Evolutionary conservation across 192 early-diverging fungal species (phyloP).

Genomic region (Umbelopsis ramanniana): DNA sequence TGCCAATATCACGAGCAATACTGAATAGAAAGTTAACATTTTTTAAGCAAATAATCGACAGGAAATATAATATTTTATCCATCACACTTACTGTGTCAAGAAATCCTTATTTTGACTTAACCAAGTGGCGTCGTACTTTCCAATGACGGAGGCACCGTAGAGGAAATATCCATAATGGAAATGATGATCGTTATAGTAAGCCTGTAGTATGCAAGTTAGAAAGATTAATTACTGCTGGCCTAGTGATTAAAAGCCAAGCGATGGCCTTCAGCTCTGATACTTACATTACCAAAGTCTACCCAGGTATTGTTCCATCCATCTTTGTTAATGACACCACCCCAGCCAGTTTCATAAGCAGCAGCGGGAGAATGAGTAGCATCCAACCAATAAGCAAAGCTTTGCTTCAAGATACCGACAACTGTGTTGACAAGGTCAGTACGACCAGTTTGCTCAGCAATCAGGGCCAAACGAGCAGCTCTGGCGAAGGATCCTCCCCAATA

Average conservation of each 20-base stretch:
- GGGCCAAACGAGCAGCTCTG: slow-evolving; percentile 47
- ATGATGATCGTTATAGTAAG: slow-evolving; percentile 62
- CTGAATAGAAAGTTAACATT: background rate
- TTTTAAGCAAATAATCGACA: background rate
- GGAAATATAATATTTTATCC: background rate
- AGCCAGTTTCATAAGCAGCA: slow-evolving; percentile 44
- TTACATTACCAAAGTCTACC: slow-evolving; percentile 57
- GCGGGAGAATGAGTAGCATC: slow-evolving; percentile 13
- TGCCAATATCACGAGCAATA: slow-evolving; percentile 62
- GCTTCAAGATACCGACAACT: slow-evolving; percentile 22
- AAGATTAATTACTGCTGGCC: background rate
- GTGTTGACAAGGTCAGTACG: slow-evolving; percentile 26
- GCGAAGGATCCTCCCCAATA: slow-evolving; percentile 59
- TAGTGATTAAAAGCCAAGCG: background rate
- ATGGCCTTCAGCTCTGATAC: background rate
- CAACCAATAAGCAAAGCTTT: slow-evolving; percentile 24
- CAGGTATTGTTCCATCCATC: slow-evolving; percentile 37
- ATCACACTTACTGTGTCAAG: slow-evolving; percentile 7
- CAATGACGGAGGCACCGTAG: slow-evolving; percentile 56
- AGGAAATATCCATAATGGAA: slow-evolving; percentile 65
- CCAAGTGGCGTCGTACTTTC: slow-evolving; percentile 50
- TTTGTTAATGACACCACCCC: slow-evolving; percentile 52
- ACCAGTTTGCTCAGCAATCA: slow-evolving; percentile 52
- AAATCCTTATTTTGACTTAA: slow-evolving; percentile 17
- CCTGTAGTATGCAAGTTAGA: background rate